phyloP scores from a whole-genome alignment of 176 grass and related monocot species.

The Hyparrhenia diplandra region DNA sequence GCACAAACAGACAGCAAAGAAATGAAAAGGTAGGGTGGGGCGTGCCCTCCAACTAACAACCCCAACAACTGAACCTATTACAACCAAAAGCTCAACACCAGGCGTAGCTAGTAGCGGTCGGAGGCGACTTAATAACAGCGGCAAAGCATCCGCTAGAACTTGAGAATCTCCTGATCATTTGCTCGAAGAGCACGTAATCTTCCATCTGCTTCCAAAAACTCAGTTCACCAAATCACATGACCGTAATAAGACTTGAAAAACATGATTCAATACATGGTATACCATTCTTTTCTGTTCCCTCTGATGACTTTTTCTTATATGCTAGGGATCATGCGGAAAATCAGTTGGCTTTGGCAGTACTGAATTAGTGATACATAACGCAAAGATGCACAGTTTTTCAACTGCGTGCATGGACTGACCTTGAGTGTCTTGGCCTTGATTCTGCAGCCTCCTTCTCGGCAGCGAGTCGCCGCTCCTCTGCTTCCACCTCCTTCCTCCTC shows the following conservation, averaged over 20 bases:
- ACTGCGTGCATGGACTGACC: constrained; percentile 35
- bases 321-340: background rate
- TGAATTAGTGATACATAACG: background rate
- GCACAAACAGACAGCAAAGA: too few species aligned
- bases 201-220: constrained; percentile 47
- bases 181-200: constrained; percentile 63
- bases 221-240: background rate
- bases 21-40: too few species aligned
- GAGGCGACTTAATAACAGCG: too few species aligned
- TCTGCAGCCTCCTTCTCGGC: constrained; percentile 71
- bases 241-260: background rate
- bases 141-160: too few species aligned
- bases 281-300: background rate
- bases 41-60: too few species aligned
- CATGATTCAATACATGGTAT: background rate
- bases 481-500: constrained; percentile 62
- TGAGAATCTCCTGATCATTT: constrained; percentile 50
- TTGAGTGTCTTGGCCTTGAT: constrained; percentile 64
- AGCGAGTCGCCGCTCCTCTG: constrained; percentile 59
- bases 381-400: background rate
- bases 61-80: too few species aligned
- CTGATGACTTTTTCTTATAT: background rate
- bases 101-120: too few species aligned
- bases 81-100: too few species aligned
- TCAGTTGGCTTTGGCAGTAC: background rate